Percentiles rank a stretch among this genome's conserved stretches.
Evolutionary conservation across 139 green algal species (phyloP).

Genomic region (Desmodesmus armatus): DNA sequence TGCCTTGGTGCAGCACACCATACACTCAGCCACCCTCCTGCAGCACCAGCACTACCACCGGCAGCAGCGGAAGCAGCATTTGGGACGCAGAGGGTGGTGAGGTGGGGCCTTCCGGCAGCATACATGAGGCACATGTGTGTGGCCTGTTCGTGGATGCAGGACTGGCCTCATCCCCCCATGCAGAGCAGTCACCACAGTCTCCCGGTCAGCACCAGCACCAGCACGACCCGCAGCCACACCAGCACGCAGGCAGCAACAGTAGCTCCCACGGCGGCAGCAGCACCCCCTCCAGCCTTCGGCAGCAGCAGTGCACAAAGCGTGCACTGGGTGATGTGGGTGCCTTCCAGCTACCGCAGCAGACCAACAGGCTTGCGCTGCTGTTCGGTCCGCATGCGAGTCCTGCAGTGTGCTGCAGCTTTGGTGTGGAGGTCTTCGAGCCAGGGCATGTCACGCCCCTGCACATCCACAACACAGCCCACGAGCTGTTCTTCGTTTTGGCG

Average conservation of each 20-base stretch:
- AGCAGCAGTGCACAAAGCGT: slow-evolving; percentile 49
- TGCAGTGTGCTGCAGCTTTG: slow-evolving; percentile 65
- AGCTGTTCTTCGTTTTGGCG: slow-evolving; percentile 90
- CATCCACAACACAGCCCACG: slow-evolving; percentile 64
- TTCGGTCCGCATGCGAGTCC: slow-evolving; percentile 56
- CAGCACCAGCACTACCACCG: background rate
- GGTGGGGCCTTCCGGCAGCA: background rate
- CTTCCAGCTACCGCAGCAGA: slow-evolving; percentile 84
- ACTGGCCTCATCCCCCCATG: background rate
- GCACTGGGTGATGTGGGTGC: slow-evolving; percentile 69
- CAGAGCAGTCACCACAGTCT: slow-evolving; percentile 15
- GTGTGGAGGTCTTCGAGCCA: slow-evolving; percentile 73
- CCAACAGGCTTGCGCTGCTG: slow-evolving; percentile 80
- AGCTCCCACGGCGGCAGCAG: slow-evolving; percentile 20
- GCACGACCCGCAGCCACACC: slow-evolving; percentile 4
- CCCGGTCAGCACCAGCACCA: background rate
- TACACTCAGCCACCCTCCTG: background rate
- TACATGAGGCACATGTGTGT: no score
- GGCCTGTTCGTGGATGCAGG: no score
- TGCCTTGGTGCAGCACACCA: background rate
- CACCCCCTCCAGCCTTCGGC: background rate
- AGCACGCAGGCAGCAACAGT: background rate
- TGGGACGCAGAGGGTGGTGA: slow-evolving; percentile 1
- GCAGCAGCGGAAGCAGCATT: background rate
- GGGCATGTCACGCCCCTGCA: slow-evolving; percentile 2